Conservation (phyloP, 1,284 basidiomycete genomes). For the Amylostereum chailletii region DNA sequence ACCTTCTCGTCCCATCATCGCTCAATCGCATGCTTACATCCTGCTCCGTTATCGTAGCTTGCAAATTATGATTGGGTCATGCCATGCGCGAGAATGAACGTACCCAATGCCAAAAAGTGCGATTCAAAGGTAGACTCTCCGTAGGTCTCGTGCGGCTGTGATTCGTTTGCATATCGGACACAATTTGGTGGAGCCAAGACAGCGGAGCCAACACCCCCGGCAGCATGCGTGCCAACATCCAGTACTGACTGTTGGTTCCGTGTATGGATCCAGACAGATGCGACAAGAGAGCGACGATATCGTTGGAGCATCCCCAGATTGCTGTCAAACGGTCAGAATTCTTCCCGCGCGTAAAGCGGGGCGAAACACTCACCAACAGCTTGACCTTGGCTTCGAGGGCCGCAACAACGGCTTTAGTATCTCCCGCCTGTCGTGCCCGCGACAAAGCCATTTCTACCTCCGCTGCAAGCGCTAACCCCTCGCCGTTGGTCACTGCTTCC, state of each 20-base stretch:
- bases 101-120: background rate
- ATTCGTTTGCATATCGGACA: slow-evolving; percentile 82
- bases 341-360: slow-evolving; percentile 1
- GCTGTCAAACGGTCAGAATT: slow-evolving; percentile 21
- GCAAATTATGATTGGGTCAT: too few species aligned
- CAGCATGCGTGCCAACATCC: slow-evolving; percentile 83
- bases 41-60: too few species aligned
- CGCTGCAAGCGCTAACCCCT: slow-evolving; percentile 6
- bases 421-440: slow-evolving; percentile 37
- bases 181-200: slow-evolving; percentile 69
- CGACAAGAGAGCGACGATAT: slow-evolving; percentile 51
- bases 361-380: slow-evolving; percentile 37
- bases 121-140: slow-evolving; percentile 52
- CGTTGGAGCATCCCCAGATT: slow-evolving; percentile 36
- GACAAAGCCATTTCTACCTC: slow-evolving; percentile 39
- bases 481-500: slow-evolving; percentile 8
- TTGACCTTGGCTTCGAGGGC: slow-evolving; percentile 57
- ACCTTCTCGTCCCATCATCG: background rate
- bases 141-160: slow-evolving; percentile 59
- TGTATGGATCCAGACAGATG: slow-evolving; percentile 69
- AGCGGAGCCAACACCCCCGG: slow-evolving; percentile 69
- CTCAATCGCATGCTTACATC: background rate
- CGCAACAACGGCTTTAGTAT: slow-evolving; percentile 35
- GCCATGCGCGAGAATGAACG: too few species aligned
- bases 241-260: slow-evolving; percentile 71